Evolutionary conservation across 768 basidiomycete species (phyloP), one percentile per base, ranked within the genome.

Genomic region (Ephemerocybe angulata): DNA sequence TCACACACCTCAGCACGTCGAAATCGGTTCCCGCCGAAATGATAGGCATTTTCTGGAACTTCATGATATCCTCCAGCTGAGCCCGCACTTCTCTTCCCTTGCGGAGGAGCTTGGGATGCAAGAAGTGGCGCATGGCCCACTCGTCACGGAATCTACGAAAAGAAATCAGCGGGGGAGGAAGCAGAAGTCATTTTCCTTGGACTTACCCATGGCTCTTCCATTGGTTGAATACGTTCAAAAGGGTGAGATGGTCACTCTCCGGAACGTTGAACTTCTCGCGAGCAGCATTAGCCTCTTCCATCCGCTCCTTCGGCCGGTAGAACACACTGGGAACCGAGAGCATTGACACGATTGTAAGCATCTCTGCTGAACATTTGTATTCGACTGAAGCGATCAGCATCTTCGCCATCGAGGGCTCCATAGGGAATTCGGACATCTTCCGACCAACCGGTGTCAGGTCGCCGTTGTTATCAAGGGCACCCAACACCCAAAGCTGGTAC

Each of bases 401-500:
- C 77, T 98, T 98, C 22, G 93, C 94, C 84, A 99, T 92, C 1
- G 92, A 94, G 2, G 96, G 96, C 67, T 98, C 96, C 95, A 99
- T 98, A 3, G 97, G 97, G 72, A 98, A 98, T 65, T 98, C 93
- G 13, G 93, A 95, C 95, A 99, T 98, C 74, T 97, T 97, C 52
- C 90, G 84, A 5, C 97, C 97, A 52, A 85, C 80, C 1, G 87
- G 81, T 2, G 96, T 99, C 58, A 99, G 76, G 72, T 99, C 92
- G n/a, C 97, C 95, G 33, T 95, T 85, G 62, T 98, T 99, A 75
- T 98, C 93, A 24, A 99, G 79, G 7, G 97, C 97, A 31, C 95
- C 95, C 29, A 99, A 86, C 2, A 98, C 95, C 97, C 97, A 99
- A 31, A 99, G 85, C 68, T 98, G 97, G 69, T 98, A 99, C 94